Base-by-base conservation (phyloP, 2,329 filamentous ascomycete species). In the Sordariomycetes sp. region DNA sequence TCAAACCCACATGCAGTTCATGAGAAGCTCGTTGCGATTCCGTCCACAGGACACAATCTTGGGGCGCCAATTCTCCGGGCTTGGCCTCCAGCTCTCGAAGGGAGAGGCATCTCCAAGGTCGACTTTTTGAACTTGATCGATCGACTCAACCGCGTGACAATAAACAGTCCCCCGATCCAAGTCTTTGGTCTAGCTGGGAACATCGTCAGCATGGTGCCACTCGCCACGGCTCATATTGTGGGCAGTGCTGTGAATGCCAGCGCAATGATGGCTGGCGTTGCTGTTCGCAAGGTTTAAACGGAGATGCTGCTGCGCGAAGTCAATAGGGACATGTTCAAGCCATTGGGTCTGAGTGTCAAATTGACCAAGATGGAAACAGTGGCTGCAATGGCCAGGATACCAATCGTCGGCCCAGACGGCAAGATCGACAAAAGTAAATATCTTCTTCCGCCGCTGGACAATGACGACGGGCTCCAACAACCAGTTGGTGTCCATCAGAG, bases 21-120 rank as follows among this genome's bases (percentile, higher is more conserved):
- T 12, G 25, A n/a, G 12, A 44, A 37, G 29, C 35, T 39, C 19
- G 35, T 45, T 32, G 39, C 38, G 5, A 43, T 45, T 14, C 43
- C 41, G 19, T 39, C 43, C 11, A 40, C 41, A 17, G 34, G 33
- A 12, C 17, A 34, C 17, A 32, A 32, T 16, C 24, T 42, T 3
- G 43, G 43, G 6, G 42, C 41, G 1, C 43, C 43, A 3, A 43
- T 44, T 30, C 34, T 45, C 10, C 33, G 43, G 16, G 39, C 43
- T 4, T 45, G 42, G 18, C 37, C 43, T 2, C 30, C 39, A 4
- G 32, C 23, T 10, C 43, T 45, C 8, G 21, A 33, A 15, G 10
- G 7, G 6, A 37, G 33, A 21, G 35, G 35, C 15, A 34, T 46
- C 7, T 26, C 37, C 10, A 38, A 34, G 4, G 27, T 33, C 3